A percentile compares a stretch with the other conserved stretches of the same genome.
phyloP scores from a whole-genome alignment of 208 protist species.

The Leptomonas seymouri region DNA sequence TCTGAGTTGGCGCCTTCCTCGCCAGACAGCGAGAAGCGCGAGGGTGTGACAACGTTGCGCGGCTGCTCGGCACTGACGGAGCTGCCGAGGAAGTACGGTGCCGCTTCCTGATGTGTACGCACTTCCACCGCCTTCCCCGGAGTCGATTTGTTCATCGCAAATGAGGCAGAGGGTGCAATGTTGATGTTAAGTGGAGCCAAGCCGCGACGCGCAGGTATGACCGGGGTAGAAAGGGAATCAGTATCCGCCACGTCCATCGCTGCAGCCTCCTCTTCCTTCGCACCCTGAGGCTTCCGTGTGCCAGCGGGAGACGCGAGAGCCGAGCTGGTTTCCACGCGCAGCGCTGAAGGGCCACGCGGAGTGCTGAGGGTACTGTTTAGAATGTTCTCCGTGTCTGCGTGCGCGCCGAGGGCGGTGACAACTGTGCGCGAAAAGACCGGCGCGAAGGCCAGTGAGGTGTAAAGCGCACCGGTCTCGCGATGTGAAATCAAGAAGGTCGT shows the following conservation, averaged over 20 bases:
- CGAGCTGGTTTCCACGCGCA: constrained; percentile 14
- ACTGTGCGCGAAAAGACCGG: constrained; percentile 60
- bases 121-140: background rate
- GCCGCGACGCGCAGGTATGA: constrained; percentile 15
- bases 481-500: constrained; percentile 72
- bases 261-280: background rate
- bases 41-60: constrained; percentile 18
- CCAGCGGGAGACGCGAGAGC: background rate
- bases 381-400: constrained; percentile 55
- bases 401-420: constrained; percentile 33
- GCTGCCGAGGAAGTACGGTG: constrained; percentile 3
- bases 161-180: background rate
- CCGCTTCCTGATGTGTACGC: background rate
- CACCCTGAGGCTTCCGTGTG: background rate
- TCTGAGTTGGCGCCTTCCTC: constrained; percentile 8
- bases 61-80: constrained; percentile 11
- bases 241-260: background rate
- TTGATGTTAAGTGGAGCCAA: constrained; percentile 23
- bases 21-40: constrained; percentile 9
- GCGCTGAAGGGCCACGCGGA: constrained; percentile 13
- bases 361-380: constrained; percentile 44
- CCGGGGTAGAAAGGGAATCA: background rate
- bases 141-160: constrained; percentile 6
- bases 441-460: constrained; percentile 77
- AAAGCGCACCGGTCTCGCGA: constrained; percentile 64